These are phyloP conservation scores for Candida hispaniensis DNA, from an alignment of 805 yeast species.

Conservation along the genomic window DNA sequence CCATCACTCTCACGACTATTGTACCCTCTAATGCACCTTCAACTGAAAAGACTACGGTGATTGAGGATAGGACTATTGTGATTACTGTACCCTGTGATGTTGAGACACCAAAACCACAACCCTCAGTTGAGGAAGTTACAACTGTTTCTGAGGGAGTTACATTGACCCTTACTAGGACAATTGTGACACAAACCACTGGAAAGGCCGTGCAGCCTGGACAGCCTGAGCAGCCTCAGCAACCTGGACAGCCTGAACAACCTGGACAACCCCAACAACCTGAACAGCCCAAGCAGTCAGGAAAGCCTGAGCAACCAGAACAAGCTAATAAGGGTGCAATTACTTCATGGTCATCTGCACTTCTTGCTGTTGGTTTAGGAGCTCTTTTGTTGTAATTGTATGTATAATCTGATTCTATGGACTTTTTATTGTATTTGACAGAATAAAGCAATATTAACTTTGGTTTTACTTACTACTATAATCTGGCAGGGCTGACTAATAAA, in stretches of 20 bases:
- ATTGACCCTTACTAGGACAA: too few species aligned
- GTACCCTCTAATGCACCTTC: conserved; percentile 12
- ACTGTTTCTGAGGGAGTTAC: too few species aligned
- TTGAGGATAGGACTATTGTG: conserved; percentile 6
- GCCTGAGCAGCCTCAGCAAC: conserved; percentile 2
- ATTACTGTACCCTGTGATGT: conserved; percentile 12
- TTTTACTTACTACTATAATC: too few species aligned
- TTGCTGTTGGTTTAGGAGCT: too few species aligned
- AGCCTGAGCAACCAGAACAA: conserved; percentile 6
- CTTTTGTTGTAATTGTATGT: too few species aligned
- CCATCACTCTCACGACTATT: conserved; percentile 10
- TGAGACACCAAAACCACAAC: conserved; percentile 1
- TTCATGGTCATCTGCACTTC: conserved; percentile 1
- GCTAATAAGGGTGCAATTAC: conserved; percentile 2
- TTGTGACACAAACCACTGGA: too few species aligned
- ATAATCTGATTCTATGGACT: too few species aligned
- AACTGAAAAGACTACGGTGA: conserved; percentile 3
- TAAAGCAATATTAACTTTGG: too few species aligned
- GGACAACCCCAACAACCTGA: conserved; percentile 5
- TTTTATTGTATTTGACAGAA: too few species aligned
- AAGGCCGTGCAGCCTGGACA: too few species aligned
- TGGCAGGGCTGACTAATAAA: too few species aligned
- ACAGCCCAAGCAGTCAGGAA: conserved; percentile 2
- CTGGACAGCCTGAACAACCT: conserved; percentile 3
- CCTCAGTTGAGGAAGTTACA: too few species aligned